Conservation (phyloP, 352 stramenopile species). For the Phytophthora nicotianae region DNA sequence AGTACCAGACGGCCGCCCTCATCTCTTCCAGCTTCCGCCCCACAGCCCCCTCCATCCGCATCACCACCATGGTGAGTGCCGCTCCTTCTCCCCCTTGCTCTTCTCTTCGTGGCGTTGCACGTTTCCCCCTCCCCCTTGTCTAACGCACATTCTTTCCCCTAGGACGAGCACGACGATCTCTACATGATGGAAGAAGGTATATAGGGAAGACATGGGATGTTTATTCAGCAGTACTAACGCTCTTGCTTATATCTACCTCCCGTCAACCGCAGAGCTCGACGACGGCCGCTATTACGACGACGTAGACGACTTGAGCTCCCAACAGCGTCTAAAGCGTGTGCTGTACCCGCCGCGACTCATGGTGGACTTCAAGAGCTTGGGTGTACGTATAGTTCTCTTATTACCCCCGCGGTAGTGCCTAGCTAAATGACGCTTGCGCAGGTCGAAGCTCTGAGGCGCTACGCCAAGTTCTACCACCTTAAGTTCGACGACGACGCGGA, state of each 20-base stretch:
- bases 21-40: not conserved
- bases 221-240: not conserved
- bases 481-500: slow-evolving; percentile 57
- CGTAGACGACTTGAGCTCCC: slow-evolving; percentile 27
- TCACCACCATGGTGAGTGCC: slow-evolving; percentile 28
- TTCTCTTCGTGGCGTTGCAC: not conserved
- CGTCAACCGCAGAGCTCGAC: slow-evolving; percentile 30
- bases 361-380: slow-evolving; percentile 84
- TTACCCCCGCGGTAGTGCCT: not conserved
- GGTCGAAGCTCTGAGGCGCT: slow-evolving; percentile 77
- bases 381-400: slow-evolving; percentile 46
- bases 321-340: slow-evolving; percentile 53
- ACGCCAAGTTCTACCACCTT: slow-evolving; percentile 83
- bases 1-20: slow-evolving; percentile 10
- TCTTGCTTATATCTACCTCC: not conserved
- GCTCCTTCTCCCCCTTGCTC: not conserved
- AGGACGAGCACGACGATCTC: slow-evolving; percentile 55
- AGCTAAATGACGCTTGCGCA: slow-evolving; percentile 27
- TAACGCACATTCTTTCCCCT: slow-evolving; percentile 8
- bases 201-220: slow-evolving; percentile 1
- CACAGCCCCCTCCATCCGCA: not conserved
- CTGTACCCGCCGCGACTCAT: slow-evolving; percentile 80
- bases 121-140: not conserved
- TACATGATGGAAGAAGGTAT: slow-evolving; percentile 57
- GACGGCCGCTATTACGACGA: slow-evolving; percentile 39